Conservation (phyloP, 2,329 filamentous ascomycete species). For the Biscogniauxia mediterranea region DNA sequence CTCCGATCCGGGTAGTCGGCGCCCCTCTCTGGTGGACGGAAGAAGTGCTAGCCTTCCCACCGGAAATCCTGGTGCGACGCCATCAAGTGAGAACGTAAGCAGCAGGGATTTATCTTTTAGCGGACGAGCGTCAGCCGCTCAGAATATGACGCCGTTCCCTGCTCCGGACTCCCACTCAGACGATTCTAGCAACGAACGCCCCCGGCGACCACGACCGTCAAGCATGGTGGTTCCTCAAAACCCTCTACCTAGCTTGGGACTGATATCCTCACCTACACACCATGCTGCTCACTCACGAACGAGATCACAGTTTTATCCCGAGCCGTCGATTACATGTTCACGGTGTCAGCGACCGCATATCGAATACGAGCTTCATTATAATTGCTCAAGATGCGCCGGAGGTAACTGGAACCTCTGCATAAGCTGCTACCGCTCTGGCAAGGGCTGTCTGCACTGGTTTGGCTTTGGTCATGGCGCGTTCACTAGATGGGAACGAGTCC, state of each 20-base stretch:
- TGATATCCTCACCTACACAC: slow-evolving; percentile 30
- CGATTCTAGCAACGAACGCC: slow-evolving; percentile 17
- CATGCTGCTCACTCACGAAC: slow-evolving; percentile 37
- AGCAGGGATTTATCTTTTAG: slow-evolving; percentile 37
- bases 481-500: slow-evolving; percentile 60
- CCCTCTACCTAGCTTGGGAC: slow-evolving; percentile 31
- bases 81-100: slow-evolving; percentile 23
- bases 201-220: slow-evolving; percentile 34
- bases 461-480: slow-evolving; percentile 78
- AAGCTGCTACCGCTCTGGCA: slow-evolving; percentile 72
- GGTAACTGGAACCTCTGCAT: slow-evolving; percentile 79
- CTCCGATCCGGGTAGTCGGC: slow-evolving; percentile 36
- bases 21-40: slow-evolving; percentile 42
- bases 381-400: slow-evolving; percentile 67
- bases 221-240: slow-evolving; percentile 39
- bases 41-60: slow-evolving; percentile 40
- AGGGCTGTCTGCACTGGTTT: slow-evolving; percentile 83
- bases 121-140: slow-evolving; percentile 31
- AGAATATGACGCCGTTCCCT: slow-evolving; percentile 8
- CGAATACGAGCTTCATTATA: slow-evolving; percentile 83
- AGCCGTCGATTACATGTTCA: slow-evolving; percentile 73
- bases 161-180: slow-evolving; percentile 20
- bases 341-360: slow-evolving; percentile 70
- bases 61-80: slow-evolving; percentile 19
- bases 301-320: slow-evolving; percentile 55